Conservation (phyloP, 1,284 basidiomycete species). For the Ganoderma leucocontextum region DNA sequence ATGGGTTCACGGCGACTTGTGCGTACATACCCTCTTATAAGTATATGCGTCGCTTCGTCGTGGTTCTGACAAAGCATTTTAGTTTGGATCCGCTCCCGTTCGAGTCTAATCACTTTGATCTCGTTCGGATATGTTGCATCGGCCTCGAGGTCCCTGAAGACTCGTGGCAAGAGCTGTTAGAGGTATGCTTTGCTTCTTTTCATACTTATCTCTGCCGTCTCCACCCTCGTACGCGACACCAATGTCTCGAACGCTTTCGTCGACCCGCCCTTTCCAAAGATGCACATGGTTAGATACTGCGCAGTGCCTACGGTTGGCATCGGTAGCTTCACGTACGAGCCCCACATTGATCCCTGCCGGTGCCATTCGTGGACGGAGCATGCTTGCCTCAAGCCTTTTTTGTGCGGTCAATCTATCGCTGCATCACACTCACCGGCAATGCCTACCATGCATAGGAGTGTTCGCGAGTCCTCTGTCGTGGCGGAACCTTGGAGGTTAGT, state of each 20-base stretch:
- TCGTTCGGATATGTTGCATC: constrained; percentile 67
- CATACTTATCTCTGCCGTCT: not conserved
- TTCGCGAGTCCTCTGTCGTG: constrained; percentile 65
- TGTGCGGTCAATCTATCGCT: not conserved
- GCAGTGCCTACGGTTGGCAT: not conserved
- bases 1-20: constrained; percentile 78
- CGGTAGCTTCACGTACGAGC: not conserved
- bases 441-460: constrained; percentile 57
- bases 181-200: constrained; percentile 35
- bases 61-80: constrained; percentile 2
- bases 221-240: not conserved
- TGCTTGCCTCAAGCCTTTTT: not conserved
- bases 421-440: not conserved
- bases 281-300: not conserved
- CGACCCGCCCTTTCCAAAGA: not conserved
- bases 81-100: constrained; percentile 74
- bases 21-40: constrained; percentile 34
- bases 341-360: not conserved
- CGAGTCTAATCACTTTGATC: constrained; percentile 62
- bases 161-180: constrained; percentile 53
- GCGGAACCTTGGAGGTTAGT: constrained; percentile 69
- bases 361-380: not conserved
- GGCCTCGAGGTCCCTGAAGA: constrained; percentile 77
- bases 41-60: not conserved
- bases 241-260: not conserved